phyloP scores from a whole-genome alignment of 2,329 filamentous ascomycete genomes.

The Verticillium zaregamsianum region DNA sequence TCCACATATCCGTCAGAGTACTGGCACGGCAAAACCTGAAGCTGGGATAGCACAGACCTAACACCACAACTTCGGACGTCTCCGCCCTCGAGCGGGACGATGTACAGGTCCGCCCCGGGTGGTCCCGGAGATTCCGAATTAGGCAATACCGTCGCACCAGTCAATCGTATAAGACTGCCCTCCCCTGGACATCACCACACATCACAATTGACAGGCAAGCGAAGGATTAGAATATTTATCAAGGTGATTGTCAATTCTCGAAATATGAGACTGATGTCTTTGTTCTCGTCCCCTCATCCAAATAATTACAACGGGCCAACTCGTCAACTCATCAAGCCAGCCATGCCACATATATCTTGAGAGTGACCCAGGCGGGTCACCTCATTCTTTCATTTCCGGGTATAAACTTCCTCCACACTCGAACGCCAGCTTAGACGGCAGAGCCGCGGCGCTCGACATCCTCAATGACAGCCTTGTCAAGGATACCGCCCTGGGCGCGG shows the following conservation, averaged over 20 bases:
- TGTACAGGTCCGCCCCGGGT: too few species aligned
- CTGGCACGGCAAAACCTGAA: too few species aligned
- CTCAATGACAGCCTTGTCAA: conserved; percentile 20
- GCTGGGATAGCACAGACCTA: too few species aligned
- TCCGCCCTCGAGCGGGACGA: too few species aligned
- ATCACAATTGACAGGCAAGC: neutral
- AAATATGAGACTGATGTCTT: neutral
- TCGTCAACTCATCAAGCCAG: neutral
- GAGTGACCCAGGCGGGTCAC: neutral
- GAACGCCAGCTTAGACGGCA: conserved; percentile 20
- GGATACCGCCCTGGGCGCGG: conserved; percentile 30
- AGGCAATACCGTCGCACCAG: too few species aligned
- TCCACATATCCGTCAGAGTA: too few species aligned
- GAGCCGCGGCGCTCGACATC: conserved; percentile 7
- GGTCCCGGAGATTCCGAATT: too few species aligned
- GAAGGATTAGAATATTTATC: neutral
- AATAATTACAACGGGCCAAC: neutral
- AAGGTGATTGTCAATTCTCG: neutral
- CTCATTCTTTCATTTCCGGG: neutral
- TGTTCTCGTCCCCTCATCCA: neutral
- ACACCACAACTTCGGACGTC: too few species aligned
- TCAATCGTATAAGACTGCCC: neutral
- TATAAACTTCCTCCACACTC: neutral
- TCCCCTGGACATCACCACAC: neutral
- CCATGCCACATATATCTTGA: neutral